Evolutionary conservation across 2,329 filamentous ascomycete genomes (phyloP).

Genomic region (Cordyceps militaris): DNA sequence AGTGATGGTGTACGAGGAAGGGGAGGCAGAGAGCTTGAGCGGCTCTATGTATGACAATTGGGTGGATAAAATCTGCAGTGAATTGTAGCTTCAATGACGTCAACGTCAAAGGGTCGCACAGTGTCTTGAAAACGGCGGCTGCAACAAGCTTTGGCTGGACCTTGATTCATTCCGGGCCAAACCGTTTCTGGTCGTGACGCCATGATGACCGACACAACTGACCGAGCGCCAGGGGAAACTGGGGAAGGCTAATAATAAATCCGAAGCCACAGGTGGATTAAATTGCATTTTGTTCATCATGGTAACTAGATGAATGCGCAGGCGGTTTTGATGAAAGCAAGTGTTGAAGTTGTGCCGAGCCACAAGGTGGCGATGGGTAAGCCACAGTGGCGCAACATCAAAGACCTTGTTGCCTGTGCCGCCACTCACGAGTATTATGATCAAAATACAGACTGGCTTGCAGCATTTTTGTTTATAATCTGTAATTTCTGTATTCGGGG

Average conservation of each 20-base stretch:
- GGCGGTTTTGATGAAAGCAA: background rate
- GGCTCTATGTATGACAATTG: background rate
- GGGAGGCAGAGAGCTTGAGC: background rate
- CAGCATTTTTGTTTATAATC: no score
- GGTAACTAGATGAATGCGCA: background rate
- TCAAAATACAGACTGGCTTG: no score
- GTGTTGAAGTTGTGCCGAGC: no score
- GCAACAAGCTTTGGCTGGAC: background rate
- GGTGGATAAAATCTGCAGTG: background rate
- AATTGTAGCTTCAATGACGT: slow-evolving; percentile 2
- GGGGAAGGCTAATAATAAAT: background rate
- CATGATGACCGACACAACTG: slow-evolving; percentile 1
- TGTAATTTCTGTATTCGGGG: no score
- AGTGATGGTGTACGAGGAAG: background rate
- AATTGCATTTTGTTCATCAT: background rate
- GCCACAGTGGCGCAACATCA: no score
- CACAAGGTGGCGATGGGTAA: no score
- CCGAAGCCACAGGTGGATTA: no score
- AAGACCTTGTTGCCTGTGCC: no score
- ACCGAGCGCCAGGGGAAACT: background rate
- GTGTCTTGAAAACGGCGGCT: background rate
- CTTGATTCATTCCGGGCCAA: background rate
- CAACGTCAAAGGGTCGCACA: background rate
- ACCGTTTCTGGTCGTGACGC: slow-evolving; percentile 6
- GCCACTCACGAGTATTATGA: no score